Base-by-base conservation (phyloP, 495 filamentous ascomycete genomes). In the Diplogelasinospora grovesii region DNA sequence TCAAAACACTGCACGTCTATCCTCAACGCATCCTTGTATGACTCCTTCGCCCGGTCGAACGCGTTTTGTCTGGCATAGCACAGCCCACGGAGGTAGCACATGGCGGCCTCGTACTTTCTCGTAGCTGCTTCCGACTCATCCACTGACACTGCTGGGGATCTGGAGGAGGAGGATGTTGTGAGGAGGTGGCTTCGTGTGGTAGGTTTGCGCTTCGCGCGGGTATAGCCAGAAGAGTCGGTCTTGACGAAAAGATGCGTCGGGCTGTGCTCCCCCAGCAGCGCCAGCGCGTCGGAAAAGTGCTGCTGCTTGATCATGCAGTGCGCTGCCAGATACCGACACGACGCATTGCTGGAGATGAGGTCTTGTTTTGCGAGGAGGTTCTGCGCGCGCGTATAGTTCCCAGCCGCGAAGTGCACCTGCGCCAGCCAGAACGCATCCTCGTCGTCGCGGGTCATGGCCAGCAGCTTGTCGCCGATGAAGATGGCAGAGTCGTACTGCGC, bases 1-100 rank as follows among this genome's bases (percentile, higher is more conserved):
- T 99, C 92, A 54, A 93, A 97, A 61, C 92, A 99, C 58, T 96
- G 89, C 5, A 97, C 89, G 58, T 99, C 93, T 54, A 99, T 96
- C 33, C 85, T 74, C 28, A 97, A 86, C 5, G 92, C 92, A 51
- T 93, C 86, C 66, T 95, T 96, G 71, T 96, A 99, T 64, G 93
- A 96, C 53, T 96, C 89, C 53, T 95, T 95, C 24, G 92, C 92
- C 19, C 89, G 81, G 55, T 99, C 93, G 49, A 96, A 97, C 10
- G 89, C 85, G 61, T 97, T 99, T 64, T 94, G 87, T 61, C 95
- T 96, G 13, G 92, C 89, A 54, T 86, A 96, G 65, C 94, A 96
- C 18, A 94, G 73, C 3, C 92, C 92, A 16, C 92, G 74, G 24
- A 99, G 68, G 63, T 89, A 95, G 66, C 93, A 97, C 90, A 99